Conservation (phyloP, 192 early-diverging fungal species). For the Podila epicladia region DNA sequence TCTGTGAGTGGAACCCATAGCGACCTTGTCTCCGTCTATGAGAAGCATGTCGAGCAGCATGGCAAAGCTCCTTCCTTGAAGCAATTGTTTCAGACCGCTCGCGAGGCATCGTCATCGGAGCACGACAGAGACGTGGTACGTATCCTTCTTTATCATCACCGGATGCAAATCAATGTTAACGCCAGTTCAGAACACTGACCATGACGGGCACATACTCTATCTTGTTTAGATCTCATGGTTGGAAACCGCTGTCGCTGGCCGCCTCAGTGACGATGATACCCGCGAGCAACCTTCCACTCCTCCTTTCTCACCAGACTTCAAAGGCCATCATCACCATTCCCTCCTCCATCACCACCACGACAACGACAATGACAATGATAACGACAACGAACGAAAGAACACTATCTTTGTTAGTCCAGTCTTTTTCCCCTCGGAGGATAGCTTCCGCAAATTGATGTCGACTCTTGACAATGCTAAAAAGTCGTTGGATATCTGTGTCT, state of each 20-base stretch:
- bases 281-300: constrained; percentile 14
- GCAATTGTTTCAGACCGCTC: constrained; percentile 42
- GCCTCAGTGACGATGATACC: constrained; percentile 13
- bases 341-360: not conserved
- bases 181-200: too few species aligned
- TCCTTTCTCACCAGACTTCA: not conserved
- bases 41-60: constrained; percentile 28
- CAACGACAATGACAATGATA: constrained; percentile 8
- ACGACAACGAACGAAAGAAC: not conserved
- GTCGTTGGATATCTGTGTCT: constrained; percentile 77
- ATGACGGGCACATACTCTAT: not conserved
- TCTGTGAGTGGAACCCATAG: constrained; percentile 15
- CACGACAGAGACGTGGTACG: constrained; percentile 48
- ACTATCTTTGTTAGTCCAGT: constrained; percentile 41
- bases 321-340: not conserved
- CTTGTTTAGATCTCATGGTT: constrained; percentile 41
- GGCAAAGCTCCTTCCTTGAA: constrained; percentile 34
- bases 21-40: constrained; percentile 26
- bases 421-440: constrained; percentile 73
- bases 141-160: not conserved
- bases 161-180: not conserved
- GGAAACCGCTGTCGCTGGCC: constrained; percentile 30
- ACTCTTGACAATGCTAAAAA: constrained; percentile 62
- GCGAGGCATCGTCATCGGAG: constrained; percentile 34
- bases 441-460: constrained; percentile 61